Conservation (phyloP, 2,329 filamentous ascomycete species). For the Penicillium brasilianum region DNA sequence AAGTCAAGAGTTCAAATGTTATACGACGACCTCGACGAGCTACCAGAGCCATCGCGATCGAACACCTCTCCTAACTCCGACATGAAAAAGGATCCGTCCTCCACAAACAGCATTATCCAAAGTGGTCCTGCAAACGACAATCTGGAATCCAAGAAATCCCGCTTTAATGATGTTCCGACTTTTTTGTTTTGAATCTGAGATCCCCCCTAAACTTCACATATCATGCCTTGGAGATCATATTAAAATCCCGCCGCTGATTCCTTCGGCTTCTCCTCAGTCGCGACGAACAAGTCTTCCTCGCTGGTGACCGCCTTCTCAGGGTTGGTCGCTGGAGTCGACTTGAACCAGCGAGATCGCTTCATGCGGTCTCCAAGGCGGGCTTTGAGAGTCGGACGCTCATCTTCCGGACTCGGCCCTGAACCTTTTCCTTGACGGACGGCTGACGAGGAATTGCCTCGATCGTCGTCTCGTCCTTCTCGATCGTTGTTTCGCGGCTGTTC, state of each 20-base stretch:
- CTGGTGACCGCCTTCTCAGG: slow-evolving; percentile 12
- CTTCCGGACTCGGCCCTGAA: slow-evolving; percentile 37
- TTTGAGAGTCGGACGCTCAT: slow-evolving; percentile 36
- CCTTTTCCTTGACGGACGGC: slow-evolving; percentile 36
- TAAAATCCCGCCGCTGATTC: not conserved
- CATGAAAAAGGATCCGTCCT: slow-evolving; percentile 21
- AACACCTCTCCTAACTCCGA: slow-evolving; percentile 28
- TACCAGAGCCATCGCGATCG: slow-evolving; percentile 38
- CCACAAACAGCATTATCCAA: slow-evolving; percentile 23
- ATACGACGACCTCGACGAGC: slow-evolving; percentile 47
- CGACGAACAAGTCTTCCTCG: slow-evolving; percentile 5
- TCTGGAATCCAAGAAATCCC: slow-evolving; percentile 41
- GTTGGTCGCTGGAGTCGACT: slow-evolving; percentile 4
- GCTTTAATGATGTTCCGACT: slow-evolving; percentile 51
- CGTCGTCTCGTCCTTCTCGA: slow-evolving; percentile 36
- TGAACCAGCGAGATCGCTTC: slow-evolving; percentile 23
- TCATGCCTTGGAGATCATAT: not conserved
- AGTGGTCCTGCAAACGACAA: slow-evolving; percentile 24
- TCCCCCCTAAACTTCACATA: slow-evolving; percentile 5
- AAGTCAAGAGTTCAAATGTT: slow-evolving; percentile 41
- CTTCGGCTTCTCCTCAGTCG: slow-evolving; percentile 8
- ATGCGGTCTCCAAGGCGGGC: slow-evolving; percentile 28
- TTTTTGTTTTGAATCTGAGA: slow-evolving; percentile 45
- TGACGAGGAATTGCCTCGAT: slow-evolving; percentile 33
- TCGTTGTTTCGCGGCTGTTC: slow-evolving; percentile 36